Percentiles rank a stretch among this genome's conserved stretches.
Conservation (phyloP, 495 filamentous ascomycete genomes). For the Jackrogersella minutella region DNA sequence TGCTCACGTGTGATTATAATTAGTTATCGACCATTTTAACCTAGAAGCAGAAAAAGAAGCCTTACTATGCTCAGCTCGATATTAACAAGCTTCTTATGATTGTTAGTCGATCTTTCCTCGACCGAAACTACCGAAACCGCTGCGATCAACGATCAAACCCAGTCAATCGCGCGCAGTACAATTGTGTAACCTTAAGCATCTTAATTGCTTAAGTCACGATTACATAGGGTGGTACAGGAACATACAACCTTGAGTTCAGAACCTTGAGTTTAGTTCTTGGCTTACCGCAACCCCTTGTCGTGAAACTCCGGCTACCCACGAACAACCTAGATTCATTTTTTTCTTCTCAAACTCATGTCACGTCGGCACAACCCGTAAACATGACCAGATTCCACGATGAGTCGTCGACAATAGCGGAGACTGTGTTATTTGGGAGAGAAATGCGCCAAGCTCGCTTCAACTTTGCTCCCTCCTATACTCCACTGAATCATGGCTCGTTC, state of each 20-base stretch:
- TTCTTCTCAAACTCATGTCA: no score
- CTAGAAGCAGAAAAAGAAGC: no score
- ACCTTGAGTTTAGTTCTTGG: no score
- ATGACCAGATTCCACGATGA: constrained; percentile 20
- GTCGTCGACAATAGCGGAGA: not conserved
- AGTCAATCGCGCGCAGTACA: no score
- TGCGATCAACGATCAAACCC: not conserved
- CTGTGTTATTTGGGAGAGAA: constrained; percentile 44
- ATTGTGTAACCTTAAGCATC: not conserved
- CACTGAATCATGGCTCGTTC: constrained; percentile 54
- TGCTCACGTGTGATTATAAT: constrained; percentile 9
- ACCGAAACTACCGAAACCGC: not conserved
- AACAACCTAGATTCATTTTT: no score
- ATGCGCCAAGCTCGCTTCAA: constrained; percentile 49
- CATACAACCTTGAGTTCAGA: not conserved
- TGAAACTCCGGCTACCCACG: no score
- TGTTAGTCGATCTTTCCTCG: no score
- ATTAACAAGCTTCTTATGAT: not conserved
- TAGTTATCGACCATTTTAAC: not conserved
- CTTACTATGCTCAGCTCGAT: constrained; percentile 1
- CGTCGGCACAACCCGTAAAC: not conserved
- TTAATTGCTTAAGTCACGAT: no score
- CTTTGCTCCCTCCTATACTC: constrained; percentile 48
- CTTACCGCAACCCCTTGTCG: no score
- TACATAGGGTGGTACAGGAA: no score